Base-by-base conservation (phyloP, 2,329 filamentous ascomycete genomes). In the Aureobasidium sp. region DNA sequence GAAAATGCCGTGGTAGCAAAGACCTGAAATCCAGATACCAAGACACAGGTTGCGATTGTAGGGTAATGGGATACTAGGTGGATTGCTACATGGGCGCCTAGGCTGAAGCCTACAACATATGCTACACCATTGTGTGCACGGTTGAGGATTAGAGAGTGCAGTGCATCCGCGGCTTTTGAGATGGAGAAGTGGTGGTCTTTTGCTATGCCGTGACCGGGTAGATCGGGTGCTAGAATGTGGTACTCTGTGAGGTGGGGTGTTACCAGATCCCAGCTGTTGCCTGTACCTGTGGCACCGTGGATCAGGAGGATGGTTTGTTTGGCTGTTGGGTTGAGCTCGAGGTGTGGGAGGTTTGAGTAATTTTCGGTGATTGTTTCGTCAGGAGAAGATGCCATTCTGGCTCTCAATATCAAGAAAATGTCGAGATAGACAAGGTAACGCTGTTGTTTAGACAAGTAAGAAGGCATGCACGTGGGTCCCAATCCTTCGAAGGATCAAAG, bases 101-200 rank as follows among this genome's bases (percentile, higher is more conserved):
- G 39, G n/a, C 53, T 57, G 41, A 57, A 57, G 41, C 53, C 53
- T n/a, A 57, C 53, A 3, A 57, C 6, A 46, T 46, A 57, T 26
- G 41, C 53, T 1, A 44, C 27, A 5, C n/a, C 20, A n/a, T 26
- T 23, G 29, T 57, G 53, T 5, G 53, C 53, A n/a, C 53, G 53
- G 1, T 15, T 23, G 53, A 57, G 41, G n/a, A 57, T 23, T 5
- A 57, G 29, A 23, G 15, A 2, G 29, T 26, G 39, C 1, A 57
- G 29, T 32, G 41, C 27, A 9, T 10, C 27, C 0, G 53, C 39
- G 13, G 53, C 53, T 8, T 23, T 10, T 2, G 10, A 0, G 3
- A 46, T 17, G 29, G 53, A 46, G 29, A 57, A 57, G 10, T 29
- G 41, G 10, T 41, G 41, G 5, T 23, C 0, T 23, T 7, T 34